Evolutionary conservation across 306 rosid species (phyloP), one percentile per base, ranked within the genome.

Genomic region (Castanospermum australe): DNA sequence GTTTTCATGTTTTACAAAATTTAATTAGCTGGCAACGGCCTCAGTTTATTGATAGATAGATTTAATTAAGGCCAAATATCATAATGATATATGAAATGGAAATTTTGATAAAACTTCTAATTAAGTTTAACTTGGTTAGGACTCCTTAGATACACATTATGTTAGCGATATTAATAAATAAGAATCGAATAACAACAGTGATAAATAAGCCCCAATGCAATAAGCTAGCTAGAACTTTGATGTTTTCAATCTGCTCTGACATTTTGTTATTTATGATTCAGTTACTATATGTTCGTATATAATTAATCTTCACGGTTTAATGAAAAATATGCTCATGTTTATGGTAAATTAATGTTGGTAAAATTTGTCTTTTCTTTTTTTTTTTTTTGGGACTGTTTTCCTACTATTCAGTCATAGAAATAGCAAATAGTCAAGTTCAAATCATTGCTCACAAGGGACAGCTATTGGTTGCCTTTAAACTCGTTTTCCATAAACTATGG

Each of bases 11-110:
- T 21, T 69, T 48, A 69, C 75, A 69, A 61, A 50, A 47, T 48
- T 48, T 30, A 30, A 48, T 30, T 69, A 69, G 75, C 60, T 69
- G 75, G 75, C 75, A 45, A 67, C 14, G 28, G 4, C 15, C 57
- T 59, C 59, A n/a, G 7, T 30, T 35, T 69, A 69, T 48, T 28
- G 75, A 69, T 30, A 48, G 30, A 30, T 48, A 7, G 17, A 39
- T 4, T 4, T 0, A 13, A 45, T 28, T 69, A 69, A 48, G 74
- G 17, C 17, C 13, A 5, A 14, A 67, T 21, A 13, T 39, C 45
- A 39, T 3, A 11, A 8, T 39, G 45, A 8, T 0, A 2, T 39
- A 8, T n/a, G n/a, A n/a, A n/a, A 2, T 39, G 11, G 10, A 39
- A 9, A 39, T 10, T 39, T 39, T 12, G 45, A 39, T 39, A 39